Conservation (phyloP, 1,284 basidiomycete genomes). For the Moesziomyces parantarcticus region DNA sequence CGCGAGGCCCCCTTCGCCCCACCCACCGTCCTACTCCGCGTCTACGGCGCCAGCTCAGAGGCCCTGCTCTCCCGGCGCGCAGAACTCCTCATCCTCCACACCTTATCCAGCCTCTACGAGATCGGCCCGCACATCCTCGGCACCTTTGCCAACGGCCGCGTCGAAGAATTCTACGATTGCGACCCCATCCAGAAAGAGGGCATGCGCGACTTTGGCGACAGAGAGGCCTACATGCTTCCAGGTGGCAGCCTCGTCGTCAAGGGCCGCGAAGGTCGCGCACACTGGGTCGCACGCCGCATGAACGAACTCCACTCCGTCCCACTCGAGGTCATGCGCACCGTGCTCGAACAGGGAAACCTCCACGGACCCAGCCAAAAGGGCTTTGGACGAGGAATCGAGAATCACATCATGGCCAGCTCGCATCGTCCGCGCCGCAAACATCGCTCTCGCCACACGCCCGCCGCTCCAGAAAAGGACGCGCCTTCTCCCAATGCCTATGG, state of each 20-base stretch:
- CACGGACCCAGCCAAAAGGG: conserved; percentile 54
- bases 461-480: conserved; percentile 13
- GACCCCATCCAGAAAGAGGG: conserved; percentile 61
- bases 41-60: conserved; percentile 64
- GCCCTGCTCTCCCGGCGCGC: conserved; percentile 61
- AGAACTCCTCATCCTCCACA: conserved; percentile 66
- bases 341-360: conserved; percentile 65
- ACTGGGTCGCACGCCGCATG: conserved; percentile 66
- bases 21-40: conserved; percentile 62
- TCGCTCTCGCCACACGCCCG: conserved; percentile 27
- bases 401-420: conserved; percentile 63
- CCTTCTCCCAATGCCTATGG: conserved; percentile 25
- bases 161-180: conserved; percentile 66
- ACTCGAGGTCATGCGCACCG: conserved; percentile 64
- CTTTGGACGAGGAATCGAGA: conserved; percentile 65
- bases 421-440: conserved; percentile 55
- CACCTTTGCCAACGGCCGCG: conserved; percentile 66
- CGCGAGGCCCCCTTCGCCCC: conserved; percentile 10
- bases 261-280: conserved; percentile 58
- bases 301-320: conserved; percentile 66
- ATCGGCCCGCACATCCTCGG: conserved; percentile 67
- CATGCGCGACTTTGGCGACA: conserved; percentile 59
- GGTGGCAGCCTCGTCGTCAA: conserved; percentile 45
- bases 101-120: conserved; percentile 65
- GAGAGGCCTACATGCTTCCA: conserved; percentile 44